A percentile compares a stretch with the other conserved stretches of the same genome.
These are phyloP conservation scores for Hypoxylon sp. DNA, from an alignment of 2,329 filamentous ascomycete species.

Conservation along the genomic window DNA sequence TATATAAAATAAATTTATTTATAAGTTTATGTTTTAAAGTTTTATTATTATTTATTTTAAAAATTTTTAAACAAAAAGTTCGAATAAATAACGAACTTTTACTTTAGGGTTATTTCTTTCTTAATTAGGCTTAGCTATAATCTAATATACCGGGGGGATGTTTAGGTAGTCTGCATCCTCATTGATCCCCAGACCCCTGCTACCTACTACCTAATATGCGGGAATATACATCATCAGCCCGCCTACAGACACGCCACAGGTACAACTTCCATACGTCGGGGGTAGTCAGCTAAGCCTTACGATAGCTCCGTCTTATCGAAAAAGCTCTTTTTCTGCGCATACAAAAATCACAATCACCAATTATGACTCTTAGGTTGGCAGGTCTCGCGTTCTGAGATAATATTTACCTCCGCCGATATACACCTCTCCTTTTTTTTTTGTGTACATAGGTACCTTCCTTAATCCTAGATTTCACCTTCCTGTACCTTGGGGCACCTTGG, in stretches of 20 bases:
- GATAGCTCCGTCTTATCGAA: constrained; percentile 7
- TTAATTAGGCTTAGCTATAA: too few species aligned
- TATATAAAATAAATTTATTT: background rate
- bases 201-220: background rate
- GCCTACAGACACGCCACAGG: constrained; percentile 17
- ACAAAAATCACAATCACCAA: constrained; percentile 5
- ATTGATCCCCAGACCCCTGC: background rate
- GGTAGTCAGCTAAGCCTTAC: constrained; percentile 11
- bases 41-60: background rate
- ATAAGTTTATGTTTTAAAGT: too few species aligned
- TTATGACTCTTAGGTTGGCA: background rate
- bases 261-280: constrained; percentile 11
- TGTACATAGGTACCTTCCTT: constrained; percentile 2
- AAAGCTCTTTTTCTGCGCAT: constrained; percentile 10
- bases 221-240: constrained; percentile 5
- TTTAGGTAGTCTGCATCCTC: too few species aligned
- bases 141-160: too few species aligned
- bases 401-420: background rate
- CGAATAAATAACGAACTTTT: too few species aligned
- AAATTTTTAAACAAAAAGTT: background rate
- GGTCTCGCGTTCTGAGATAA: background rate
- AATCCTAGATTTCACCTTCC: constrained; percentile 1
- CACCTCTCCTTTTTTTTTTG: background rate
- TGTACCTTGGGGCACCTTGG: background rate
- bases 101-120: too few species aligned